phyloP scores from a whole-genome alignment of 2,329 filamentous ascomycete species.

The Fusarium poae region DNA sequence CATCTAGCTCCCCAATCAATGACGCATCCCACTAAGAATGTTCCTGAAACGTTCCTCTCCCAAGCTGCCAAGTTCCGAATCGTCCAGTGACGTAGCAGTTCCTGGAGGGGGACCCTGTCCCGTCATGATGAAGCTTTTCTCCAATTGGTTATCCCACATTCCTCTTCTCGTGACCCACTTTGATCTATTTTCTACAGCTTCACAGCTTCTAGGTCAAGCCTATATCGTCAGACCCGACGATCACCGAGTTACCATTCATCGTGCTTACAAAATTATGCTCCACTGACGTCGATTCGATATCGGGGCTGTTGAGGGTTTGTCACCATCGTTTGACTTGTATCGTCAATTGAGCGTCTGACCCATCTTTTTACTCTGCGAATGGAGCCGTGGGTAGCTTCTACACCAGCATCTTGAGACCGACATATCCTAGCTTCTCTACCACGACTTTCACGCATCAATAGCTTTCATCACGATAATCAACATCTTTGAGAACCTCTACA shows the following conservation, averaged over 20 bases:
- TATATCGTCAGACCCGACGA: conserved; percentile 27
- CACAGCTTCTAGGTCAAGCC: conserved; percentile 17
- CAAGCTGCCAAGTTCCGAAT: conserved; percentile 36
- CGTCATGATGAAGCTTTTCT: not conserved
- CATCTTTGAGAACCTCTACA: not conserved
- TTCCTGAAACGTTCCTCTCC: conserved; percentile 4
- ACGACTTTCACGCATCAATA: not conserved
- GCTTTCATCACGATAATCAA: not conserved
- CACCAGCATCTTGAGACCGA: conserved; percentile 11
- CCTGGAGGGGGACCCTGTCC: conserved; percentile 41
- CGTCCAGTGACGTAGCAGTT: conserved; percentile 43
- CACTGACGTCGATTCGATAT: conserved; percentile 32
- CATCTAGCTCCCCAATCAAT: conserved; percentile 7
- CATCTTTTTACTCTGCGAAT: conserved; percentile 4
- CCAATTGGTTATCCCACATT: conserved; percentile 30
- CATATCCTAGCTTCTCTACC: conserved; percentile 28
- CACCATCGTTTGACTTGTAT: not conserved
- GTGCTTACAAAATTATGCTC: conserved; percentile 29
- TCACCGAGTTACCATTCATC: conserved; percentile 22
- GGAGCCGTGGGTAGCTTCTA: conserved; percentile 23
- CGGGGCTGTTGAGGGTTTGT: not conserved
- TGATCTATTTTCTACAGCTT: conserved; percentile 30
- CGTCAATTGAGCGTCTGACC: not conserved
- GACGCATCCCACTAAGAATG: conserved; percentile 26
- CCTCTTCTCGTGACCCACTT: conserved; percentile 34